Conservation (phyloP, 2,329 filamentous ascomycete genomes). For the Decorospora gaudefroyi region DNA sequence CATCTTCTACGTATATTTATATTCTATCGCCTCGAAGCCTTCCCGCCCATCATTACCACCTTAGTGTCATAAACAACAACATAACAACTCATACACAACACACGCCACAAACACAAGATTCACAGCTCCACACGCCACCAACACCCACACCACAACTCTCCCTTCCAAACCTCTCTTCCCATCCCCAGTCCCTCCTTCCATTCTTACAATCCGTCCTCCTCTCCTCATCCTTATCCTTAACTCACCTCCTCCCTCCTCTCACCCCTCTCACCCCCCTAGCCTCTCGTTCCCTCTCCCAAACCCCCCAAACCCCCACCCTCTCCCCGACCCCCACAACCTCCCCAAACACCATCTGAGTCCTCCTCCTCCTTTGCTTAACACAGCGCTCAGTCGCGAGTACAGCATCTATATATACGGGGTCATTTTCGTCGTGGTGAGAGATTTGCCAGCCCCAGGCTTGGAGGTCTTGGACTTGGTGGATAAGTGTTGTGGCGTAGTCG, state of each 20-base stretch:
- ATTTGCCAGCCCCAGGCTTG: conserved; percentile 10
- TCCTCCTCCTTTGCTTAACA: not conserved
- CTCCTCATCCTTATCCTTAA: not conserved
- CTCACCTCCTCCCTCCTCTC: no score
- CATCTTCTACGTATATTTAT: no score
- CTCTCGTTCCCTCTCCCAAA: conserved; percentile 16
- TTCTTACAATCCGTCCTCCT: no score
- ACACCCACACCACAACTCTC: no score
- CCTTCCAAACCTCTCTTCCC: no score
- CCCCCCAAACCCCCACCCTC: conserved; percentile 1
- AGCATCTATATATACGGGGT: not conserved
- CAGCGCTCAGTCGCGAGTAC: not conserved
- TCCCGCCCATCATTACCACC: no score
- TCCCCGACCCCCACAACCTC: not conserved
- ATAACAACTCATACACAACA: no score
- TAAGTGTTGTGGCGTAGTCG: not conserved
- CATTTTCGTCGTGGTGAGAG: conserved; percentile 1
- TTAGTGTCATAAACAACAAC: no score
- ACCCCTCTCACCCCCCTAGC: not conserved
- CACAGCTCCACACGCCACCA: no score
- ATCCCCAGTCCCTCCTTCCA: no score
- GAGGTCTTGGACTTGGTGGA: conserved; percentile 2
- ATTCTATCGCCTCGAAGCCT: no score
- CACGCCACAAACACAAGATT: no score
- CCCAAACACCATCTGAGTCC: conserved; percentile 3